phyloP scores from a whole-genome alignment of 345 rosid species.

The Acer yangbiense region DNA sequence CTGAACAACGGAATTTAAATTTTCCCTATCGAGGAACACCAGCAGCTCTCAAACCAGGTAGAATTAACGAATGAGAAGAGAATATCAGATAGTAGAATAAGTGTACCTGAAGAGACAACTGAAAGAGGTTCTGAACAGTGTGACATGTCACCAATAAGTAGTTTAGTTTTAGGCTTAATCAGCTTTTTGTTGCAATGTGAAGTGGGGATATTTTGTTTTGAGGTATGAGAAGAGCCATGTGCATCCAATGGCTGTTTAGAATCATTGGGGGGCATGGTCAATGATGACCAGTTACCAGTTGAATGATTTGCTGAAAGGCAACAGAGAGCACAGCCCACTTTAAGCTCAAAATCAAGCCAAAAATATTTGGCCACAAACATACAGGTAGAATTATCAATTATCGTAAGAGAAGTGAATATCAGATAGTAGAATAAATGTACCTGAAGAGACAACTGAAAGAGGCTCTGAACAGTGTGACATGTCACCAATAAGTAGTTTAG shows the following conservation, averaged over 20 bases:
- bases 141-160: background rate
- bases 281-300: background rate
- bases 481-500: background rate
- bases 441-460: background rate
- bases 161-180: conserved; percentile 11
- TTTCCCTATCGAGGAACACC: background rate
- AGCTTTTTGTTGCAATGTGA: conserved; percentile 7
- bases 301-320: conserved; percentile 2
- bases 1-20: background rate
- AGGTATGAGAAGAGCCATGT: background rate
- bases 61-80: background rate
- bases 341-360: background rate
- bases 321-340: background rate
- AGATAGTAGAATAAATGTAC: background rate
- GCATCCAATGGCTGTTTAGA: conserved; percentile 1
- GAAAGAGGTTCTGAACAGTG: too few relatives aligned
- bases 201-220: background rate
- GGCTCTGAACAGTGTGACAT: too few relatives aligned
- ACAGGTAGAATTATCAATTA: background rate
- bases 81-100: background rate
- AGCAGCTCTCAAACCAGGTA: background rate
- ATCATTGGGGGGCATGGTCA: background rate
- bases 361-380: background rate
- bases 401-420: background rate
- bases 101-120: conserved; percentile 7